Conservation (phyloP, 768 basidiomycete genomes). For the Pholiota microspora region DNA sequence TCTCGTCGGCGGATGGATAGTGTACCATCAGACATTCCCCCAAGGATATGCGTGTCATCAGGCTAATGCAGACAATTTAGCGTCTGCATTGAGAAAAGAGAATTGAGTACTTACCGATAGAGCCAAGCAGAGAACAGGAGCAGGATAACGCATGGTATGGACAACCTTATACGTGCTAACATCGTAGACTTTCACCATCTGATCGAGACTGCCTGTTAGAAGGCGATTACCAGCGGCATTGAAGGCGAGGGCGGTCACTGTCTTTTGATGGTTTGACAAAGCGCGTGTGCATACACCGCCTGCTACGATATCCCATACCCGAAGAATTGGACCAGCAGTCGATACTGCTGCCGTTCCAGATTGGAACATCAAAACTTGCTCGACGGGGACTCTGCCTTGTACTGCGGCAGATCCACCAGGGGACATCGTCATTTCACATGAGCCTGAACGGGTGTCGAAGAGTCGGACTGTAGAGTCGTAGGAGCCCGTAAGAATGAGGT, state of each 20-base stretch:
- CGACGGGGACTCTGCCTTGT: slow-evolving; percentile 65
- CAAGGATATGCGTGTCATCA: slow-evolving; percentile 94
- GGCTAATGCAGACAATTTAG: slow-evolving; percentile 53
- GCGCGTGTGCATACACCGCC: slow-evolving; percentile 89
- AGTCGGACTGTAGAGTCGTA: slow-evolving; percentile 91
- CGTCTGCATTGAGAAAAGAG: background rate
- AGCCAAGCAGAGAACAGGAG: slow-evolving; percentile 85
- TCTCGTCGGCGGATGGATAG: slow-evolving; percentile 94
- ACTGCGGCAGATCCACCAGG: slow-evolving; percentile 27
- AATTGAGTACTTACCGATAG: slow-evolving; percentile 65
- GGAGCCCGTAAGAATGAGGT: slow-evolving; percentile 87
- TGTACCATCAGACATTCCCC: slow-evolving; percentile 98
- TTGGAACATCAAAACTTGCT: slow-evolving; percentile 91
- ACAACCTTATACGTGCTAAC: slow-evolving; percentile 91
- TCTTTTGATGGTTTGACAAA: slow-evolving; percentile 97
- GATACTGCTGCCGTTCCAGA: slow-evolving; percentile 85
- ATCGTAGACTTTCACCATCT: slow-evolving; percentile 99
- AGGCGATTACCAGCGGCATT: slow-evolving; percentile 74
- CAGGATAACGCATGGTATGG: slow-evolving; percentile 98
- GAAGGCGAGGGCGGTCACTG: slow-evolving; percentile 86
- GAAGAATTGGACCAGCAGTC: slow-evolving; percentile 87
- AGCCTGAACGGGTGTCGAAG: slow-evolving; percentile 82
- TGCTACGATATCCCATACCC: slow-evolving; percentile 93
- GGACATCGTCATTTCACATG: slow-evolving; percentile 83
- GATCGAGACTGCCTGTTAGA: slow-evolving; percentile 89